Evolutionary conservation across 352 stramenopile species (phyloP).

Genomic region (Plasmopara viticola): DNA sequence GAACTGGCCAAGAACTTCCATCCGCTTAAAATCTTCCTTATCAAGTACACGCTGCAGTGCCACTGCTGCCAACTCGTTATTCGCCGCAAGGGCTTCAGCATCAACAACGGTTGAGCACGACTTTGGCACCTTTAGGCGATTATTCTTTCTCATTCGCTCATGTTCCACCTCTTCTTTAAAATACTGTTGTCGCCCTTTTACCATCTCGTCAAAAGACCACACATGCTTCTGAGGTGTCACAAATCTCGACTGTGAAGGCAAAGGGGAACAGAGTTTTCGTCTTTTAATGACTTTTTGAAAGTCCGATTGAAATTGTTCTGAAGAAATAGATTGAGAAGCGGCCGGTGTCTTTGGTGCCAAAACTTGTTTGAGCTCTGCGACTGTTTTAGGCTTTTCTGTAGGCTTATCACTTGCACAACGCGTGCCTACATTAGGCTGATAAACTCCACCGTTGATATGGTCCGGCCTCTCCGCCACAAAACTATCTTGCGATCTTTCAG

Average conservation of each 20-base stretch:
- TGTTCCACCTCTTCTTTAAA: constrained; percentile 39
- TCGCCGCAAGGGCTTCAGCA: constrained; percentile 8
- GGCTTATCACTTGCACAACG: background rate
- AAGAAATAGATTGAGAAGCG: constrained; percentile 6
- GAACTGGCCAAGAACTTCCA: constrained; percentile 95
- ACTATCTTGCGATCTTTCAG: constrained; percentile 2
- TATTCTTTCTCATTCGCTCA: constrained; percentile 24
- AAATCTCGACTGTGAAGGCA: constrained; percentile 3
- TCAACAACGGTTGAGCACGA: constrained; percentile 28
- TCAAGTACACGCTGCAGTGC: constrained; percentile 69
- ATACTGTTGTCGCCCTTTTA: constrained; percentile 31
- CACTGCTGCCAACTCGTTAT: constrained; percentile 40
- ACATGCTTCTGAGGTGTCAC: constrained; percentile 15
- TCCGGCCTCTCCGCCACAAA: constrained; percentile 6
- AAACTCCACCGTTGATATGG: constrained; percentile 16
- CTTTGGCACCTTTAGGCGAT: constrained; percentile 31
- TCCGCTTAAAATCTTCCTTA: constrained; percentile 90
- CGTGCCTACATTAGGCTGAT: constrained; percentile 6
- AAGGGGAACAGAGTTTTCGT: constrained; percentile 18
- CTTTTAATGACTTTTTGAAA: constrained; percentile 19
- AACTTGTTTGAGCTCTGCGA: background rate
- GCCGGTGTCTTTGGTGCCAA: constrained; percentile 7
- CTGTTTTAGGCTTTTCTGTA: constrained; percentile 1
- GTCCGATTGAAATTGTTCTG: constrained; percentile 13
- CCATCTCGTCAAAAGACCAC: constrained; percentile 42